Percentiles rank a stretch among this genome's conserved stretches.
These are phyloP conservation scores for Ilex aquifolium DNA, from an alignment of 257 asterid species.

Conservation along the genomic window DNA sequence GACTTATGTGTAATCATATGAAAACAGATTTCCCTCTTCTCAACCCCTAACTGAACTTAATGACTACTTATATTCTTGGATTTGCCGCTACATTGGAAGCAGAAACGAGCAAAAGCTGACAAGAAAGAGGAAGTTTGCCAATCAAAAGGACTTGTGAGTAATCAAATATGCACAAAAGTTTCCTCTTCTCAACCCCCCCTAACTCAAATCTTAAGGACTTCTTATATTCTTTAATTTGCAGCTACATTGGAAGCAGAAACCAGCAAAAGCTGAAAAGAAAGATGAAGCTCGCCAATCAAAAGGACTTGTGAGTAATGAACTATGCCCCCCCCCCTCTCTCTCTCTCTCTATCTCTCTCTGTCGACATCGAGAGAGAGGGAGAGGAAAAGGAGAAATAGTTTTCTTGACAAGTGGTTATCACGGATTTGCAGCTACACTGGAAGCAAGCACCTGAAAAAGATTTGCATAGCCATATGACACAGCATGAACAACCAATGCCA, in stretches of 20 bases:
- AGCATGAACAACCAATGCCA: conserved; percentile 24
- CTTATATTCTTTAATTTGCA: neutral
- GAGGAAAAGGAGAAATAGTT: neutral
- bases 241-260: neutral
- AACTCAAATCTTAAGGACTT: neutral
- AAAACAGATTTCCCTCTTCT: neutral
- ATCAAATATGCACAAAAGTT: conserved; percentile 1
- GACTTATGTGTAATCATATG: conserved; percentile 35
- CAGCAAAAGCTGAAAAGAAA: neutral
- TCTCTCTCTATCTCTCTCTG: no score
- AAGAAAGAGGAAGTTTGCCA: conserved; percentile 34
- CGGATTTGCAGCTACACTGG: conserved; percentile 58
- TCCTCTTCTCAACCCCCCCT: no score
- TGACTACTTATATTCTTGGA: conserved; percentile 17
- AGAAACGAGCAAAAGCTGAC: conserved; percentile 44
- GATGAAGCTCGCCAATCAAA: neutral
- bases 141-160: conserved; percentile 75
- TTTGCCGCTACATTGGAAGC: conserved; percentile 68
- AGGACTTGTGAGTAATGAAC: neutral
- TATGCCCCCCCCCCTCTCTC: neutral
- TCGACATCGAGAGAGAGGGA: no score
- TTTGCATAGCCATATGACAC: conserved; percentile 25
- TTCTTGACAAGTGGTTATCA: conserved; percentile 7
- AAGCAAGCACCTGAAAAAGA: conserved; percentile 44
- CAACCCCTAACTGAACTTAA: conserved; percentile 7